Conservation (phyloP, 1,139 yeast species). For the Nadsonia commutata region DNA sequence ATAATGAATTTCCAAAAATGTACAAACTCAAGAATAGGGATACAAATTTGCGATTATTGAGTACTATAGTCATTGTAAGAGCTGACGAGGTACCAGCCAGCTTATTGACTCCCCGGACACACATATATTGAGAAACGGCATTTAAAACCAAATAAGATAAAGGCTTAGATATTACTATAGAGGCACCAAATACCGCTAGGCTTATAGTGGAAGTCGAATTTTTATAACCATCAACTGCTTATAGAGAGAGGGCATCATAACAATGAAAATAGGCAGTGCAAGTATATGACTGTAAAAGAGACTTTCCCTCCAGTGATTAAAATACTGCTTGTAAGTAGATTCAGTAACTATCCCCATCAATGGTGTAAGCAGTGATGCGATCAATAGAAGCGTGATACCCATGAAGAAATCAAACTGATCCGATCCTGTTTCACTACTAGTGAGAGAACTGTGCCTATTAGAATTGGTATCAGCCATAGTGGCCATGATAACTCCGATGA, state of each 20-base stretch:
- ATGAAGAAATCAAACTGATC: constrained; percentile 10
- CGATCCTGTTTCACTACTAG: background rate
- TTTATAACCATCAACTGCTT: constrained; percentile 12
- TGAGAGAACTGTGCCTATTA: constrained; percentile 1
- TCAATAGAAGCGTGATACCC: constrained; percentile 32
- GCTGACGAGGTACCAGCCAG: constrained; percentile 45
- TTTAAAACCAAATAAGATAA: constrained; percentile 28
- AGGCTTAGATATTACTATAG: constrained; percentile 8
- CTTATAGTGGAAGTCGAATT: background rate
- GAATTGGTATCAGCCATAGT: constrained; percentile 20
- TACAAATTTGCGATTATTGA: constrained; percentile 44
- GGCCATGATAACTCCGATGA: constrained; percentile 43
- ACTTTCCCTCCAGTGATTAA: constrained; percentile 50
- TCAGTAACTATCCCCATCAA: constrained; percentile 45
- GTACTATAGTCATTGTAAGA: constrained; percentile 43
- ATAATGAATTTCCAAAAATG: constrained; percentile 33
- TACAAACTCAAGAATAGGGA: constrained; percentile 41
- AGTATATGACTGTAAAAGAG: constrained; percentile 46
- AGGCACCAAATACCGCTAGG: background rate
- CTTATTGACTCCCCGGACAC: constrained; percentile 54
- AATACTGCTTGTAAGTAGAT: constrained; percentile 33
- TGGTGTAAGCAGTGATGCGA: constrained; percentile 38
- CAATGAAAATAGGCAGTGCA: constrained; percentile 40
- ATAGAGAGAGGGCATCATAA: constrained; percentile 19
- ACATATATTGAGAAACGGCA: constrained; percentile 45